These are phyloP conservation scores for Gaultheria prostrata DNA, from an alignment of 148 eudicot genomes.

Conservation along the genomic window DNA sequence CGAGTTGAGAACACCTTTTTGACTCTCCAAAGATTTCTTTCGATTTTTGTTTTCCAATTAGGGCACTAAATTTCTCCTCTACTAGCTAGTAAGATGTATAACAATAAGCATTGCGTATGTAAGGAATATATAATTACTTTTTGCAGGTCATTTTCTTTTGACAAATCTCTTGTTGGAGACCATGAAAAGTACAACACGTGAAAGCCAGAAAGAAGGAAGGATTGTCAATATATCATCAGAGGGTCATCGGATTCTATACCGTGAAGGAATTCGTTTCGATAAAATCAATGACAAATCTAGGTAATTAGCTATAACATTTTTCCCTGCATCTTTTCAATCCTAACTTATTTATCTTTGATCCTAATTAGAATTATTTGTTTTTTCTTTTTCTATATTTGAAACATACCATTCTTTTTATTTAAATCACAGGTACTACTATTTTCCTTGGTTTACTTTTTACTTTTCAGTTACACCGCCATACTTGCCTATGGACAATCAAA, in stretches of 20 bases:
- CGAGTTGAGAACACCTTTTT: not conserved
- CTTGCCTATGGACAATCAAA: conserved; percentile 87
- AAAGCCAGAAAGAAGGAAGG: conserved; percentile 73
- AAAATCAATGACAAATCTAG: conserved; percentile 62
- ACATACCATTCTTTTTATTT: not conserved
- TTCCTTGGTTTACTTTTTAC: not conserved
- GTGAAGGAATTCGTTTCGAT: conserved; percentile 62
- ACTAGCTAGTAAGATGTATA: not conserved
- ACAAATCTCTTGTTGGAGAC: conserved; percentile 73
- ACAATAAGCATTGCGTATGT: not conserved
- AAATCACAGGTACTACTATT: not conserved
- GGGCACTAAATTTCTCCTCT: not conserved
- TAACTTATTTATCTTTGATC: not conserved
- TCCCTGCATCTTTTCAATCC: not conserved
- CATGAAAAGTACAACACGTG: conserved; percentile 65
- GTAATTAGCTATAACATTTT: conserved; percentile 26
- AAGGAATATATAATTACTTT: not conserved
- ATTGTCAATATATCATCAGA: conserved; percentile 75
- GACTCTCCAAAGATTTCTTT: not conserved
- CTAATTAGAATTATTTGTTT: not conserved
- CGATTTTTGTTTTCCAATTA: not conserved
- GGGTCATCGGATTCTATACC: conserved; percentile 52
- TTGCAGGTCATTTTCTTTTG: conserved; percentile 79
- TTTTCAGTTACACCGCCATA: conserved; percentile 53
- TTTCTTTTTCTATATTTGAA: not conserved